These are phyloP conservation scores for Rubroboletus pulcherrimus DNA, from an alignment of 768 basidiomycete genomes.

Conservation along the genomic window DNA sequence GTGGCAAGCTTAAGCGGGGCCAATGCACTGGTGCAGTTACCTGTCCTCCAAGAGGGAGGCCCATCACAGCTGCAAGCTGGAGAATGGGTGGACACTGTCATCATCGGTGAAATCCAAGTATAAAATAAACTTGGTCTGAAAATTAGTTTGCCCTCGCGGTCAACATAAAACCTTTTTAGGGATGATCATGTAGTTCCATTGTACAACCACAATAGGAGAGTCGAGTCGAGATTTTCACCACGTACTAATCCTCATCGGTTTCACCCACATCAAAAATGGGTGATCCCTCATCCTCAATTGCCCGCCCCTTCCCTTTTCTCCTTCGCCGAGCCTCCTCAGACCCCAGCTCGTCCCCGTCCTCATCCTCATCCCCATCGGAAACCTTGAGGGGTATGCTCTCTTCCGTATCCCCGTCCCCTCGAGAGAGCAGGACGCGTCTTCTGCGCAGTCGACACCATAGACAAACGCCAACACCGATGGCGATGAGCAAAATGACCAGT, in stretches of 20 bases:
- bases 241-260: constrained; percentile 43
- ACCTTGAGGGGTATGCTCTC: constrained; percentile 69
- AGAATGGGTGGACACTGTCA: constrained; percentile 52
- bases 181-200: not conserved
- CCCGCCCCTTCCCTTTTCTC: constrained; percentile 50
- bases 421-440: constrained; percentile 25
- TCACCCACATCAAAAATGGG: constrained; percentile 57
- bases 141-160: not conserved
- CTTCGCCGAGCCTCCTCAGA: constrained; percentile 34
- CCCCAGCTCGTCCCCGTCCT: constrained; percentile 40
- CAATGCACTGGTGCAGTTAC: constrained; percentile 74
- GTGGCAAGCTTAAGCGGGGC: constrained; percentile 78
- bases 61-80: constrained; percentile 47
- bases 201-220: not conserved
- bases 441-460: constrained; percentile 65
- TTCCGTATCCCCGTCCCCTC: constrained; percentile 33
- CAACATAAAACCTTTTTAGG: not conserved
- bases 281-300: constrained; percentile 29
- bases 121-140: constrained; percentile 2
- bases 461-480: constrained; percentile 63
- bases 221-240: constrained; percentile 4
- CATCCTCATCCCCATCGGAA: constrained; percentile 30
- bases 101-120: constrained; percentile 64
- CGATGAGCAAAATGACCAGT: constrained; percentile 74
- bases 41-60: constrained; percentile 37